Evolutionary conservation across 23 red algal species (phyloP).

Genomic region (Rhodosorus marinus): DNA sequence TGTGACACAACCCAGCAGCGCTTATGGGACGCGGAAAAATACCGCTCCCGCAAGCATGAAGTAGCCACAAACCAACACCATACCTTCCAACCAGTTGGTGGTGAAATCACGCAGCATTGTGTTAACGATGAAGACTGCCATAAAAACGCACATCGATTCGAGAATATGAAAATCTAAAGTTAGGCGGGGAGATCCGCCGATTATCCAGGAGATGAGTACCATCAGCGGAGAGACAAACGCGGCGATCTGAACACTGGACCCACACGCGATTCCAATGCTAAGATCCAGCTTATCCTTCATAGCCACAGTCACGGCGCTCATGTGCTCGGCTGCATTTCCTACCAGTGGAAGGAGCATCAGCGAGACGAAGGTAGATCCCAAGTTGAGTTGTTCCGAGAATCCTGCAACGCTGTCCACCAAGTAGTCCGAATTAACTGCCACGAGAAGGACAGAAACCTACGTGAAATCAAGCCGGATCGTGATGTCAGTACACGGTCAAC

Average conservation of each 20-base stretch:
- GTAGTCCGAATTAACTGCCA: slow-evolving; percentile 1
- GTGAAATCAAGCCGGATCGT: not conserved
- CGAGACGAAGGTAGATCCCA: slow-evolving; percentile 8
- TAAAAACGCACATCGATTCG: slow-evolving; percentile 33
- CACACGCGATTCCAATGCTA: slow-evolving; percentile 10
- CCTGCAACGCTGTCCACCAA: slow-evolving; percentile 3
- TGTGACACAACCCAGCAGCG: no score
- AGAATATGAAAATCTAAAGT: slow-evolving; percentile 73
- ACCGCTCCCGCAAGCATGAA: slow-evolving; percentile 18
- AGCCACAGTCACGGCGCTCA: slow-evolving; percentile 15
- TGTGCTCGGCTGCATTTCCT: slow-evolving; percentile 27
- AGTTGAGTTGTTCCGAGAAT: not conserved
- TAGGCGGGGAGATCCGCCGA: slow-evolving; percentile 9
- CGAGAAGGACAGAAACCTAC: not conserved
- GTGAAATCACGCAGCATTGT: slow-evolving; percentile 54
- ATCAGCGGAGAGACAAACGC: slow-evolving; percentile 15
- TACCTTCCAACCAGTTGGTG: slow-evolving; percentile 89
- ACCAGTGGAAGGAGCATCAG: slow-evolving; percentile 27
- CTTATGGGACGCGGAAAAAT: no score
- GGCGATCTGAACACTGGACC: slow-evolving; percentile 17
- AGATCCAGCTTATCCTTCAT: slow-evolving; percentile 27
- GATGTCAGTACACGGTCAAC: not conserved
- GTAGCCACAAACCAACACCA: slow-evolving; percentile 58
- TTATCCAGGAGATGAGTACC: slow-evolving; percentile 10
- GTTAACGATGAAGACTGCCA: slow-evolving; percentile 67